Evolutionary conservation across 192 early-diverging fungal genomes (phyloP).

Genomic region (Entrophospora sp.): DNA sequence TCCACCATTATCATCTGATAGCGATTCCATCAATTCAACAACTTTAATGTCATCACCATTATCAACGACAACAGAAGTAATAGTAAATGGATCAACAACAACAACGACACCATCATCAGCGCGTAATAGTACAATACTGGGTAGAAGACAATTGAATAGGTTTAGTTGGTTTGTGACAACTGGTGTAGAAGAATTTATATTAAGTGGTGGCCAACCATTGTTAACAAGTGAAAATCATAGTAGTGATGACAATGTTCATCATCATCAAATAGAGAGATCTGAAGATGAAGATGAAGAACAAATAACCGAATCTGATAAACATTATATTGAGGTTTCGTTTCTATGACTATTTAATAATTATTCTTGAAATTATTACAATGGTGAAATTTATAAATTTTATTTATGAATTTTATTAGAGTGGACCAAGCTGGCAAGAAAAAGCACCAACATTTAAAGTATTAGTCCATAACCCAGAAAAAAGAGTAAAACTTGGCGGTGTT

Average conservation of each 20-base stretch:
- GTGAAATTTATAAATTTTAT: not conserved
- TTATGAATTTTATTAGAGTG: slow-evolving; percentile 17
- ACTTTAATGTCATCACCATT: not conserved
- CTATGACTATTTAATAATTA: not conserved
- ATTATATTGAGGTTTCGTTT: slow-evolving; percentile 25
- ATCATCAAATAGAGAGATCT: slow-evolving; percentile 2
- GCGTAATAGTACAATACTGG: slow-evolving; percentile 28
- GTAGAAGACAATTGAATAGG: slow-evolving; percentile 31
- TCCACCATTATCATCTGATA: not conserved
- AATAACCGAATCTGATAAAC: slow-evolving; percentile 37
- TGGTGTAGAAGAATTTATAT: slow-evolving; percentile 35
- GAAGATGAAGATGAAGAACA: slow-evolving; percentile 28
- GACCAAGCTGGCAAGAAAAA: slow-evolving; percentile 37
- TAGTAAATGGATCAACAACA: too few species aligned
- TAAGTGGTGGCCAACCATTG: slow-evolving; percentile 31
- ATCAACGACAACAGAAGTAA: too few species aligned
- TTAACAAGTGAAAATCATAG: too few species aligned
- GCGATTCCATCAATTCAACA: not conserved
- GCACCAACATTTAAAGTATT: slow-evolving; percentile 28
- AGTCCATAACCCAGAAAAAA: slow-evolving; percentile 35
- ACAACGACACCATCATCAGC: slow-evolving; percentile 14
- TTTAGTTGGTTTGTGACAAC: slow-evolving; percentile 39
- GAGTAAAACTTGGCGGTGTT: slow-evolving; percentile 36
- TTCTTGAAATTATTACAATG: too few species aligned
- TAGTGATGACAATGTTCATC: not conserved